Evolutionary conservation across 2,329 filamentous ascomycete genomes (phyloP).

Genomic region (Stemphylium beticola): DNA sequence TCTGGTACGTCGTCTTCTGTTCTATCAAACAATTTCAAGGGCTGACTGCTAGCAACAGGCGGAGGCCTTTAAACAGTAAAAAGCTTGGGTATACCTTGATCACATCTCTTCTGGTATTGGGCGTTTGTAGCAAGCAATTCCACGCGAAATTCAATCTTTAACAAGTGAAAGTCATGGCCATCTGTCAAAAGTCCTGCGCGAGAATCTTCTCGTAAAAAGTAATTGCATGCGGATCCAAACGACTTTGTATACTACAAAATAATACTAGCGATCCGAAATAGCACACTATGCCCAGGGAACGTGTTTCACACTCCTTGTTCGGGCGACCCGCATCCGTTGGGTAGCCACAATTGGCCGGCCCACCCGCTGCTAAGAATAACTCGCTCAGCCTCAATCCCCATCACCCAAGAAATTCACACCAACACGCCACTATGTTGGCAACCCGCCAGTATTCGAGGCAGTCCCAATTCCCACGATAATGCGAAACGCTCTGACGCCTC

Average conservation of each 20-base stretch:
- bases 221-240: background rate
- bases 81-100: background rate
- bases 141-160: background rate
- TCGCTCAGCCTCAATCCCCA: constrained; percentile 26
- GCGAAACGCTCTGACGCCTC: background rate
- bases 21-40: background rate
- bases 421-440: background rate
- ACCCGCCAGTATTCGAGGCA: background rate
- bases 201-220: background rate
- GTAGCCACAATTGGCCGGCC: constrained; percentile 13
- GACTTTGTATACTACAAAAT: background rate
- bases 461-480: background rate
- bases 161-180: background rate
- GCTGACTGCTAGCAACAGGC: constrained; percentile 10
- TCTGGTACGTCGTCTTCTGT: constrained; percentile 32
- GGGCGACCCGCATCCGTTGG: constrained; percentile 10
- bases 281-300: background rate
- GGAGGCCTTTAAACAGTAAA: constrained; percentile 10
- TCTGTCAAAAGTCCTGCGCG: background rate
- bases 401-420: constrained; percentile 8
- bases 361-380: constrained; percentile 27
- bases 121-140: background rate
- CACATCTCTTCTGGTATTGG: background rate
- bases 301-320: constrained; percentile 8
- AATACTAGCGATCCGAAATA: background rate